These are phyloP conservation scores for Clavispora carvajalis DNA, from an alignment of 805 yeast genomes.

Conservation along the genomic window DNA sequence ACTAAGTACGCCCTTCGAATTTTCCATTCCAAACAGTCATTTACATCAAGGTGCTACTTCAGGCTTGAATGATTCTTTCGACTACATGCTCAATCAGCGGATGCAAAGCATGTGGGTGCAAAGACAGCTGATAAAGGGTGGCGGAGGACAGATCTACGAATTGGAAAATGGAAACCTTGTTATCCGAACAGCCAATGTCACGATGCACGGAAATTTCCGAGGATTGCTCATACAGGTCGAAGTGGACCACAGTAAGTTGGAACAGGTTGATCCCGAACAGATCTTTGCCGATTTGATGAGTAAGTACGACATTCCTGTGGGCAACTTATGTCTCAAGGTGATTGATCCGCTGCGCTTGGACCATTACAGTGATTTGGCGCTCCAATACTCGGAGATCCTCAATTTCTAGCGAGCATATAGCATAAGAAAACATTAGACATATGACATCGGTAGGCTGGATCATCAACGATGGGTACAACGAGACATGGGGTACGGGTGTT, in stretches of 20 bases:
- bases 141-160: conserved; percentile 64
- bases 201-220: conserved; percentile 68
- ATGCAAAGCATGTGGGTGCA: conserved; percentile 66
- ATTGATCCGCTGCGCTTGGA: conserved; percentile 24
- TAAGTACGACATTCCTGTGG: conserved; percentile 37
- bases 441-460: no score
- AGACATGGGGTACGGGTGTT: conserved; percentile 4
- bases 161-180: conserved; percentile 47
- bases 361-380: conserved; percentile 34
- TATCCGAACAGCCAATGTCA: conserved; percentile 64
- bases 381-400: conserved; percentile 37
- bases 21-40: conserved; percentile 32
- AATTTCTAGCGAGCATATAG: conserved; percentile 22
- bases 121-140: conserved; percentile 67
- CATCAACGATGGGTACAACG: no score
- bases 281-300: conserved; percentile 23
- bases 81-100: conserved; percentile 48
- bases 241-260: conserved; percentile 14
- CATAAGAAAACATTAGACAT: neutral
- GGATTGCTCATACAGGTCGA: conserved; percentile 64
- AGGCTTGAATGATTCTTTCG: conserved; percentile 54
- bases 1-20: conserved; percentile 9
- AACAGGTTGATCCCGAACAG: conserved; percentile 5
- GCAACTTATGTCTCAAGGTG: conserved; percentile 29
- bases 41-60: conserved; percentile 49